Evolutionary conservation across 805 yeast genomes (phyloP), one percentile per base, ranked within the genome.

Genomic region (Barnettozyma pratensis): DNA sequence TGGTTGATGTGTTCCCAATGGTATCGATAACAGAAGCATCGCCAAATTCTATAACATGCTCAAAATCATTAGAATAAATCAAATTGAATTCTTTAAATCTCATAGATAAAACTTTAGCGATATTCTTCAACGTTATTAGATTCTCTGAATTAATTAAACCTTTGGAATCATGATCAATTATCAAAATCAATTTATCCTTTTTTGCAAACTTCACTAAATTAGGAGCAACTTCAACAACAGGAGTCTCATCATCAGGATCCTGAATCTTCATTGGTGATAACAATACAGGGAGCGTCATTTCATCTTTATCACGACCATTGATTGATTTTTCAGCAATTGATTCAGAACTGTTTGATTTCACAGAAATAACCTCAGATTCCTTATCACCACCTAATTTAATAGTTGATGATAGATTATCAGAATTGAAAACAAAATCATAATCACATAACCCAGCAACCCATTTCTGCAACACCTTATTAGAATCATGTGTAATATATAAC

Each of bases 371-470:
- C 62, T 62, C 42, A 7, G 10, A 14, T 14, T 28, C 31, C 54
- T 14, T 37, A n/a, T n/a, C 7, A 26, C 41, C 43, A 10, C n/a
- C 9, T 28, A 49, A 40, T n/a, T 60, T 57, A 31, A 69, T 44
- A 1, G 69, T 64, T 2, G 69, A 65, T 3, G 71, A 64, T 28
- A 70, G 51, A 41, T 56, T 60, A 7, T 45, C 37, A 4, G 63
- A 59, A 46, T 62, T 53, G 45, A 70, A 68, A 7, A 51, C 48
- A 12, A 68, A 53, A 5, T 64, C 67, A 41, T 52, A 50, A 46
- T 70, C 67, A 38, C 72, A 60, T 8, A 72, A 44, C 0, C 66
- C 74, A 2, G 74, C 62, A 11, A 69, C 65, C 76, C 76, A 72
- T 55, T 71, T 71, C 54, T 70, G 68, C 35, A 70, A 53, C 6